Conservation (phyloP, 225 moss, liverwort and hornwort genomes). For the Marchantia paleacea region DNA sequence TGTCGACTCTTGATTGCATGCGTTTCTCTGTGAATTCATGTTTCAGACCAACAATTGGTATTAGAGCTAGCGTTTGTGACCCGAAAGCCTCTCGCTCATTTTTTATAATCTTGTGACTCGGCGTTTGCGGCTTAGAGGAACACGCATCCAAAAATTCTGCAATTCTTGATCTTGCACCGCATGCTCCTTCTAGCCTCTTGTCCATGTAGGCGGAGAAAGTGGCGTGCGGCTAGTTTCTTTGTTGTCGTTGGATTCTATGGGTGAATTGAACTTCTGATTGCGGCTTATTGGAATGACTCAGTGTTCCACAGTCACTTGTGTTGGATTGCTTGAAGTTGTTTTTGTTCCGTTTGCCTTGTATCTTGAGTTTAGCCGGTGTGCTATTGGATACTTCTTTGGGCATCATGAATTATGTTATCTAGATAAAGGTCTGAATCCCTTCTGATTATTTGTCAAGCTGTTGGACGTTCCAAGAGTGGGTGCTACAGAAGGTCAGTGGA, state of each 20-base stretch:
- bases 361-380: background rate
- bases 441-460: constrained; percentile 22
- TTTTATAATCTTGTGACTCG: background rate
- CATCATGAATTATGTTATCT: constrained; percentile 32
- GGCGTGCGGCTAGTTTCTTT: background rate
- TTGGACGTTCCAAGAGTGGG: background rate
- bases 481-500: background rate
- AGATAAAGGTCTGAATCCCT: constrained; percentile 35
- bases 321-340: background rate
- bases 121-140: constrained; percentile 35
- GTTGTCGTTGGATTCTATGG: no score
- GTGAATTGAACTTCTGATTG: background rate
- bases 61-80: no score
- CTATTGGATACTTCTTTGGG: background rate
- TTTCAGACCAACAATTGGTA: no score
- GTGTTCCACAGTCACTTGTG: background rate
- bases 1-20: no score
- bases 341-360: background rate
- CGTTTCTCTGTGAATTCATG: no score
- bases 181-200: background rate
- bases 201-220: background rate
- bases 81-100: no score
- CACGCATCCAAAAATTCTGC: no score
- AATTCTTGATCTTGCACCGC: no score
- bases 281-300: constrained; percentile 30